Evolutionary conservation across 75 land plant species (phyloP).

Genomic region (Sequoiadendron giganteum): DNA sequence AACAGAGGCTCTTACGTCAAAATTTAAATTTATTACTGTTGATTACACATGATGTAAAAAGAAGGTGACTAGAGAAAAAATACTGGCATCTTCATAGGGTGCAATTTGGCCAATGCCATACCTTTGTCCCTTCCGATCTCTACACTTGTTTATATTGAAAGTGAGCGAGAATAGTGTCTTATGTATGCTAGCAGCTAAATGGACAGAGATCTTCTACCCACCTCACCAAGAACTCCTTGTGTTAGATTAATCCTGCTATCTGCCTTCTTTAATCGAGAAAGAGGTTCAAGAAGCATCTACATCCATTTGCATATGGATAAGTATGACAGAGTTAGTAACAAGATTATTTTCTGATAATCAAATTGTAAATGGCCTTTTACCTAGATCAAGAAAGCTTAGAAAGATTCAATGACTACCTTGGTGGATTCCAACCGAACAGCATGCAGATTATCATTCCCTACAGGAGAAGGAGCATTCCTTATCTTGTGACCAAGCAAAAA

Average conservation of each 20-base stretch:
- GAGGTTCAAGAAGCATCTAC: slow-evolving; percentile 89
- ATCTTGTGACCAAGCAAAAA: slow-evolving; percentile 68
- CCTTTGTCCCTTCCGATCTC: neutral
- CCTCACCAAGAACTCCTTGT: slow-evolving; percentile 96
- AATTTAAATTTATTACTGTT: neutral
- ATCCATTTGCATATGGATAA: slow-evolving; percentile 8
- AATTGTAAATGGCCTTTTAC: neutral
- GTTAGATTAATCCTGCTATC: slow-evolving; percentile 82
- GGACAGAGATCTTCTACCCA: slow-evolving; percentile 28
- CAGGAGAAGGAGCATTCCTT: slow-evolving; percentile 40
- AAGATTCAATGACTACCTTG: slow-evolving; percentile 32
- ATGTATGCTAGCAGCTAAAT: neutral
- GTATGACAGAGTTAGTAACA: slow-evolving; percentile 9
- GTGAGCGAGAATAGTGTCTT: neutral
- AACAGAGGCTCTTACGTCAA: slow-evolving; percentile 1
- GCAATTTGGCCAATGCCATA: neutral
- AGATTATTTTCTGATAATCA: neutral
- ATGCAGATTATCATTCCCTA: slow-evolving; percentile 48
- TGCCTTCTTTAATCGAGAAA: slow-evolving; percentile 69
- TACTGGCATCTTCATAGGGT: neutral
- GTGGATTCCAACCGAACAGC: slow-evolving; percentile 82
- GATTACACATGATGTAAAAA: neutral
- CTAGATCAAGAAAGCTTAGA: neutral
- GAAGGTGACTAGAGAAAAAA: neutral
- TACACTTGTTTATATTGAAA: slow-evolving; percentile 10